Evolutionary conservation across 352 stramenopile species (phyloP).

Genomic region (Globisporangium okanoganense): DNA sequence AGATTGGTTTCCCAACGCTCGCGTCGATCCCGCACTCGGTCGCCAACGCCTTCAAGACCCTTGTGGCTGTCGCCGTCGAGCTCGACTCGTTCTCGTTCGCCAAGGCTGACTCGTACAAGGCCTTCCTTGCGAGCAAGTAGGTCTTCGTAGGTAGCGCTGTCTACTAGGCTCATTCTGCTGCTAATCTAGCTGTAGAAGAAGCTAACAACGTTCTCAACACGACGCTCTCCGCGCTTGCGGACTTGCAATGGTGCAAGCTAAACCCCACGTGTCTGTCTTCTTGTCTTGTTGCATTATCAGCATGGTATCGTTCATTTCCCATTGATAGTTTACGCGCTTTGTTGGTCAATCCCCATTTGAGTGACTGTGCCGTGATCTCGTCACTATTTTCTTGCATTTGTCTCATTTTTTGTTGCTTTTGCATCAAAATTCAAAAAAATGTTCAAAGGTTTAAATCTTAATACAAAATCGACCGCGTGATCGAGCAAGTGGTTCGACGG

Average conservation of each 20-base stretch:
- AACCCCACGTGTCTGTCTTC: neutral
- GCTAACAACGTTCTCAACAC: constrained; percentile 21
- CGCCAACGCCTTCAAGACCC: constrained; percentile 98
- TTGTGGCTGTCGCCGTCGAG: constrained; percentile 95
- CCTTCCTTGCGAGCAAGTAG: constrained; percentile 92
- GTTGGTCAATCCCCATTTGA: neutral
- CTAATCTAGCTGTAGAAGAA: constrained; percentile 1
- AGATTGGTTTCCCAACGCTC: constrained; percentile 95
- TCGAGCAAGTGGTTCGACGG: constrained; percentile 1
- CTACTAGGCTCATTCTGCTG: constrained; percentile 49
- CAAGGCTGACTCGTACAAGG: constrained; percentile 97
- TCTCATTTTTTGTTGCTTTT: neutral
- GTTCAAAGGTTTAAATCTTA: constrained; percentile 13
- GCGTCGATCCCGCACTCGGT: constrained; percentile 98
- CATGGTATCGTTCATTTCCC: neutral
- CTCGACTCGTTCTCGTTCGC: constrained; percentile 97
- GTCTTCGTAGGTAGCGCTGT: constrained; percentile 81
- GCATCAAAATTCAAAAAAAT: constrained; percentile 10
- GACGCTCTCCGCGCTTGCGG: neutral
- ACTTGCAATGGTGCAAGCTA: constrained; percentile 13
- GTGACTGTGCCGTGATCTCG: neutral
- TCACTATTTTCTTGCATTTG: neutral
- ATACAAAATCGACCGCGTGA: neutral
- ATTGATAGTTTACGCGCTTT: no score
- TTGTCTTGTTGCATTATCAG: neutral